These are phyloP conservation scores for Neurospora sp. DNA, from an alignment of 495 filamentous ascomycete genomes.

Conservation along the genomic window DNA sequence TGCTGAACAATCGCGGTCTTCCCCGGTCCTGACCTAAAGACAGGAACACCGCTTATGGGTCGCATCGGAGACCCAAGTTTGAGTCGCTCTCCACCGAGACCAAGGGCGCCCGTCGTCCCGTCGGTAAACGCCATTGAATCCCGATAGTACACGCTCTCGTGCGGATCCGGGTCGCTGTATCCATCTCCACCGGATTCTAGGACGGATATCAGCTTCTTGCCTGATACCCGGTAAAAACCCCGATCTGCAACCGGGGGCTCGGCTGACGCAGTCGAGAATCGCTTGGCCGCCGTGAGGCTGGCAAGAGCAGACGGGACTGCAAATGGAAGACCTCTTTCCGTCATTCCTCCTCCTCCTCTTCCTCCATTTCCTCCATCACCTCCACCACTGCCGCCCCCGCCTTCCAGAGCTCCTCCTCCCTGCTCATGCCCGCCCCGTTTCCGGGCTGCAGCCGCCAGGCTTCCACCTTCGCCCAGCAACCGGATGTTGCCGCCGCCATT, in stretches of 20 bases:
- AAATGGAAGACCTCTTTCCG: slow-evolving; percentile 43
- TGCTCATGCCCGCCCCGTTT: neutral
- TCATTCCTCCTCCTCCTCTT: slow-evolving; percentile 23
- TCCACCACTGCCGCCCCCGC: slow-evolving; percentile 9
- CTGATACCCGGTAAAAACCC: slow-evolving; percentile 51
- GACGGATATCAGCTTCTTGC: slow-evolving; percentile 63
- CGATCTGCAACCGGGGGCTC: slow-evolving; percentile 30
- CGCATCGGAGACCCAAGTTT: slow-evolving; percentile 39
- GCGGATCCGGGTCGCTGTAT: slow-evolving; percentile 51
- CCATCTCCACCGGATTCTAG: slow-evolving; percentile 61
- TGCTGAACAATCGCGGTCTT: slow-evolving; percentile 26
- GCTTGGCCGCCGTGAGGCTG: slow-evolving; percentile 35
- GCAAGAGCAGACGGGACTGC: slow-evolving; percentile 47
- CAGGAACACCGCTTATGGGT: slow-evolving; percentile 34
- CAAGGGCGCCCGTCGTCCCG: slow-evolving; percentile 8
- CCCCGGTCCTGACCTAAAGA: slow-evolving; percentile 34
- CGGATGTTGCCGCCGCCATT: slow-evolving; percentile 20
- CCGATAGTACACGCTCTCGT: slow-evolving; percentile 38
- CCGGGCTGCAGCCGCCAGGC: neutral
- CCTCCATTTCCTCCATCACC: slow-evolving; percentile 17
- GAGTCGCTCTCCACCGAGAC: slow-evolving; percentile 8
- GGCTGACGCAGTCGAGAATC: slow-evolving; percentile 34
- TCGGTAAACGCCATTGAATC: slow-evolving; percentile 38
- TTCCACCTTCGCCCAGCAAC: slow-evolving; percentile 22
- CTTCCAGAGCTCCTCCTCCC: neutral